Base-by-base conservation (phyloP, 768 basidiomycete species). In the Boletellus ananiceps region DNA sequence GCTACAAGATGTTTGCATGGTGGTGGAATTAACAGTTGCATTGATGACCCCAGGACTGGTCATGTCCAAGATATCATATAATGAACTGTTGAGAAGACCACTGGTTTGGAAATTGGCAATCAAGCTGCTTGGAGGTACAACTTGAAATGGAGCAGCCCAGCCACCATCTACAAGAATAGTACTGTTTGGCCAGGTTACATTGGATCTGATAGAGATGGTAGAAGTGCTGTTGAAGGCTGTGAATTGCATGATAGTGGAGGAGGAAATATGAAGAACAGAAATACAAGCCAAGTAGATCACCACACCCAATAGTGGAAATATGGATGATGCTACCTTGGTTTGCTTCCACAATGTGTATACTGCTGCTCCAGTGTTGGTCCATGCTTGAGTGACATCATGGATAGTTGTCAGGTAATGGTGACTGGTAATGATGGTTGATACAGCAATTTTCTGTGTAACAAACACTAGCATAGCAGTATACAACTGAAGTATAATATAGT, bases 301-400 rank as follows among this genome's bases (percentile, higher is more conserved):
- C 23, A 60, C 55, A 18, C 58, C 54, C 11, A 62, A 18, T 15
- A 52, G 36, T 8, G 44, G 25, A 45, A 38, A 41, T 14, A 41
- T 6, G 2, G 60, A 64, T 11, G 63, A 52, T 2, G 39, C 2
- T 12, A 50, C 16, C 14, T 36, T 25, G 9, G 33, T 52, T 38
- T 64, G 62, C 13, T 39, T 33, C 60, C 57, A 62, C 7, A 60
- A 39, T 4, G 29, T 9, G 21, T 48, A 13, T 5, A 56, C 0
- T 6, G 63, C 60, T 44, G 56, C 44, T n/a, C 62, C 62, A 44
- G 58, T 48, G 0, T 64, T 59, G 14, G 43, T 44, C 63, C 63
- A 64, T 13, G 64, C 58, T 3, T 38, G 29, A 36, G 47, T 4
- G 7, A 52, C 29, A 35, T 64, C 62, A 46, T 64, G 60, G 1